Evolutionary conservation across 2,329 filamentous ascomycete genomes (phyloP), one percentile per base, ranked within the genome.

Genomic region (Lachnellula subtilissima): DNA sequence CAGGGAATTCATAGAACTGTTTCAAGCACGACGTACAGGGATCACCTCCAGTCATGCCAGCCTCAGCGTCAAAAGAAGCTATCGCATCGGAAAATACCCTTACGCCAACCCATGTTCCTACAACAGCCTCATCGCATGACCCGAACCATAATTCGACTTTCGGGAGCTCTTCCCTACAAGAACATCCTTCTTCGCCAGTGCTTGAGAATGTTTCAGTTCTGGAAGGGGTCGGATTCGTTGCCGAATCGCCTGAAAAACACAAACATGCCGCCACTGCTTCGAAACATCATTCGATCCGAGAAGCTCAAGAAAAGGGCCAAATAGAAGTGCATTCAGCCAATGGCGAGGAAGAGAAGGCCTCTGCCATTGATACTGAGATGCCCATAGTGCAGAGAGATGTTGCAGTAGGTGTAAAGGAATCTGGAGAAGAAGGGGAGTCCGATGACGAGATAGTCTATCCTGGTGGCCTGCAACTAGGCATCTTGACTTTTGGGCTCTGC

Each of bases 401-500:
- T 32, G 54, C 61, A 15, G 61, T 56, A 11, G 43, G 25, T 5
- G 52, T 56, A 1, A 45, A 50, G n/a, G 54, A 59, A 11, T 46
- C 49, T 3, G 65, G 65, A 4, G 62, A 63, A 19, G 55, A 61
- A 19, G 50, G 11, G 42, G 42, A 14, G 6, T 12, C 17, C n/a
- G 15, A 6, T 4, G 19, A 22, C 3, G 42, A 45, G 19, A 17
- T 54, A 35, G 61, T 64, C 11, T 70, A 67, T 57, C 64, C 68
- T 15, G 59, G 57, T 14, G 65, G 64, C 9, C 35, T 65, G 14
- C 61, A 64, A 52, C 54, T 71, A 9, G 63, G 65, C 46, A 70
- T 78, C 54, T 74, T 81, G 53, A 71, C 78, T 17, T 60, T 78
- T 25, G 77, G 77, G 25, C 67, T 81, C 9, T 72, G 76, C 23